Evolutionary conservation across 2,329 filamentous ascomycete genomes (phyloP).

Genomic region (Fusarium duplospermum): DNA sequence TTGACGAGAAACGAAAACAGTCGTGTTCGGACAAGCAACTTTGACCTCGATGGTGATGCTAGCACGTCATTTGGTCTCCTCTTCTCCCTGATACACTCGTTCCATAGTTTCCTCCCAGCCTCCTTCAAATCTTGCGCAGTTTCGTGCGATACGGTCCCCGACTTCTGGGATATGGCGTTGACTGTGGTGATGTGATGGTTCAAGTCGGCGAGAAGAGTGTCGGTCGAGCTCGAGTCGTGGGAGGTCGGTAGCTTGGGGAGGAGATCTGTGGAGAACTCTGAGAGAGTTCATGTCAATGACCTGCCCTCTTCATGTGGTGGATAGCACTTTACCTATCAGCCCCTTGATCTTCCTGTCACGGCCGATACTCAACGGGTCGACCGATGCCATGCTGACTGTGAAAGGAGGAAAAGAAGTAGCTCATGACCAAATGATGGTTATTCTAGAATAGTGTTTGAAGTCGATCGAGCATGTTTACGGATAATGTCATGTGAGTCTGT

Average conservation of each 20-base stretch:
- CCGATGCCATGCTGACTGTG: slow-evolving; percentile 34
- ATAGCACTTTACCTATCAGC: slow-evolving; percentile 34
- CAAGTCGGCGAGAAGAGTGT: slow-evolving; percentile 49
- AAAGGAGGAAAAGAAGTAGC: neutral
- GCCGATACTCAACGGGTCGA: slow-evolving; percentile 20
- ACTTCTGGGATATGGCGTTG: slow-evolving; percentile 22
- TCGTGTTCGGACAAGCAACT: slow-evolving; percentile 55
- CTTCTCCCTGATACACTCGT: slow-evolving; percentile 67
- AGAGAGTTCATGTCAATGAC: neutral
- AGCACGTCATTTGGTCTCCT: slow-evolving; percentile 37
- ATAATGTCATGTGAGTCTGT: slow-evolving; percentile 13
- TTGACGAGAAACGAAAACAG: slow-evolving; percentile 76
- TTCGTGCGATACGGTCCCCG: neutral
- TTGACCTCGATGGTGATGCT: slow-evolving; percentile 37
- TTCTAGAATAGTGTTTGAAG: neutral
- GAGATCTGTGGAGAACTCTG: slow-evolving; percentile 47
- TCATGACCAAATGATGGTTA: neutral
- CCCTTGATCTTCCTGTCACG: slow-evolving; percentile 40
- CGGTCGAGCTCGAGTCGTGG: slow-evolving; percentile 54
- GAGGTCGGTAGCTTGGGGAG: slow-evolving; percentile 35
- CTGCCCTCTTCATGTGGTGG: too few relatives aligned
- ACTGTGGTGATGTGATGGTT: slow-evolving; percentile 42
- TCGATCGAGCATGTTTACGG: neutral
- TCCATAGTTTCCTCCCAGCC: slow-evolving; percentile 73
- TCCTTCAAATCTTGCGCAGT: slow-evolving; percentile 62